These are phyloP conservation scores for Poa annua DNA, from an alignment of 176 grass and related monocot genomes.

Conservation along the genomic window DNA sequence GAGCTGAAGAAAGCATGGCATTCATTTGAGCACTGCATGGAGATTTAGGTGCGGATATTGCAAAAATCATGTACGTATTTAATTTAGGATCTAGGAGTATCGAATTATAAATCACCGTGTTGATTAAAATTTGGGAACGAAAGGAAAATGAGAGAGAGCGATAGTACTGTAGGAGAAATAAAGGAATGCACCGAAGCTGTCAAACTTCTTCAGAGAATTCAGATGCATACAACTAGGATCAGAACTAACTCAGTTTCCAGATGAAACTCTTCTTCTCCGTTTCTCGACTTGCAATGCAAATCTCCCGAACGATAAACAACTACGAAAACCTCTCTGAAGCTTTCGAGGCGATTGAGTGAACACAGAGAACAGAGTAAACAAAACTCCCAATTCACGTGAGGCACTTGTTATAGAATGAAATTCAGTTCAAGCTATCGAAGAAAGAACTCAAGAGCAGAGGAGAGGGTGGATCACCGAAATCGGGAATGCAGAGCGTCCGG, in stretches of 20 bases:
- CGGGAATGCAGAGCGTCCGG: neutral
- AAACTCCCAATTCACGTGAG: neutral
- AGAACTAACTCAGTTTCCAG: neutral
- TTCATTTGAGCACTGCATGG: neutral
- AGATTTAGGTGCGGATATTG: neutral
- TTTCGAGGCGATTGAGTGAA: neutral
- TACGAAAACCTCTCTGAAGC: neutral
- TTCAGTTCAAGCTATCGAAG: neutral
- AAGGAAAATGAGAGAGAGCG: neutral
- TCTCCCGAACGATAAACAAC: neutral
- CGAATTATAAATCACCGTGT: neutral
- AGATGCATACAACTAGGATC: neutral
- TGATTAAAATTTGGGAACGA: neutral
- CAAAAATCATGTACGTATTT: neutral
- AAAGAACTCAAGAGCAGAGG: neutral
- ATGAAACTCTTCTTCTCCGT: neutral
- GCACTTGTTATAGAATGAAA: neutral
- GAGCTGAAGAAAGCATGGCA: neutral
- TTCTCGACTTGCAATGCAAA: neutral
- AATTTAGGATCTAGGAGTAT: neutral
- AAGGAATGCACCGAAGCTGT: too few species aligned
- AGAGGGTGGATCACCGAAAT: neutral
- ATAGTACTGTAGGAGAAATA: neutral
- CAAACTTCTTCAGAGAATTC: too few species aligned
- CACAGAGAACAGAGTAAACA: neutral